Percentiles rank a stretch among this genome's conserved stretches.
Evolutionary conservation across 2,329 filamentous ascomycete genomes (phyloP).

Genomic region (Scolecobasidium constrictum): DNA sequence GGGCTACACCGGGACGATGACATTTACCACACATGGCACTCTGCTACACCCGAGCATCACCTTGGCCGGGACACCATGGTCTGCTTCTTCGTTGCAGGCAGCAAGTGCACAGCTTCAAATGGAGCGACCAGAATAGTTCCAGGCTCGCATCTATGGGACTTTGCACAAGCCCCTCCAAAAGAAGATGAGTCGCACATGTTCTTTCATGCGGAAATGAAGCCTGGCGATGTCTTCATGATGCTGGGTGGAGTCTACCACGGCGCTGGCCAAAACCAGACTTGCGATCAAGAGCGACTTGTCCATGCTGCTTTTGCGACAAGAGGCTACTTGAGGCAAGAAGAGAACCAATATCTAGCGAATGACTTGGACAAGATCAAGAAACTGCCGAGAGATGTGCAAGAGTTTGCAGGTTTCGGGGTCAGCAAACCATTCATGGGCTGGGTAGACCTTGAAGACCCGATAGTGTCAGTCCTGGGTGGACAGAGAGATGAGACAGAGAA

Average conservation of each 20-base stretch:
- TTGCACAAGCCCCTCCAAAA: slow-evolving; percentile 5
- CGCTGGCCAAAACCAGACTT: slow-evolving; percentile 22
- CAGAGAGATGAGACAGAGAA: neutral
- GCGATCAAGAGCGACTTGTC: slow-evolving; percentile 21
- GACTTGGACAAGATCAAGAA: slow-evolving; percentile 16
- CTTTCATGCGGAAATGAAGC: slow-evolving; percentile 20
- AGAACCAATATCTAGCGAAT: slow-evolving; percentile 27
- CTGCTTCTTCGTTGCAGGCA: slow-evolving; percentile 26
- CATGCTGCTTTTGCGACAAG: slow-evolving; percentile 23
- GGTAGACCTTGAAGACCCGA: slow-evolving; percentile 14
- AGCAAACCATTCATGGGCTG: slow-evolving; percentile 16
- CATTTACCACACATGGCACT: slow-evolving; percentile 17
- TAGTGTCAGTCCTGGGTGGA: slow-evolving; percentile 7
- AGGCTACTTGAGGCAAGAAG: slow-evolving; percentile 26
- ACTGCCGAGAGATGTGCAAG: slow-evolving; percentile 12
- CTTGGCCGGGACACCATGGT: slow-evolving; percentile 17
- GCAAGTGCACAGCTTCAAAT: slow-evolving; percentile 20
- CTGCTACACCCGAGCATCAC: slow-evolving; percentile 11
- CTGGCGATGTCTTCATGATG: slow-evolving; percentile 27
- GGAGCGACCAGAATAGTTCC: slow-evolving; percentile 28
- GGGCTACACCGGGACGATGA: slow-evolving; percentile 20
- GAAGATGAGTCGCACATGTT: neutral
- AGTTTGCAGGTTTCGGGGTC: slow-evolving; percentile 15
- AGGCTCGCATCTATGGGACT: slow-evolving; percentile 25
- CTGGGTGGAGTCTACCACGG: slow-evolving; percentile 24